phyloP scores from a whole-genome alignment of 305 asterid species.

The Galium porrigens region DNA sequence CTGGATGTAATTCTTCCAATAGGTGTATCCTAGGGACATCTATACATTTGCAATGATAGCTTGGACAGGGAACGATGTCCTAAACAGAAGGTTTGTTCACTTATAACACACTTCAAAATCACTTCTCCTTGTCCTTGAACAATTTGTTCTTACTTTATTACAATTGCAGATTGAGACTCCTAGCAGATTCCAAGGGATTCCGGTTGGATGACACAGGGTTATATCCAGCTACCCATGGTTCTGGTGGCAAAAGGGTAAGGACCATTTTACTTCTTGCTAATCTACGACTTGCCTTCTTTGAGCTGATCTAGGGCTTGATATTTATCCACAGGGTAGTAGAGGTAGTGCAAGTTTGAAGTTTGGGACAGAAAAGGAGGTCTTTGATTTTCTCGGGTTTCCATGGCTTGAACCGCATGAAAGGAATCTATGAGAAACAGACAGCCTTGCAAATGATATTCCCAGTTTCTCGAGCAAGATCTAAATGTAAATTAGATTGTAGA shows the following conservation, averaged over 20 bases:
- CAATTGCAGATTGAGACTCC: slow-evolving; percentile 49
- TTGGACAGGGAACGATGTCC: slow-evolving; percentile 93
- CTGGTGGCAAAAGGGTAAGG: slow-evolving; percentile 57
- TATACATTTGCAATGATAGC: slow-evolving; percentile 88
- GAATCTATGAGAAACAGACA: slow-evolving; percentile 35
- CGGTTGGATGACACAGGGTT: slow-evolving; percentile 82
- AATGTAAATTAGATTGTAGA: background rate
- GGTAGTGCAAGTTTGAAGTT: slow-evolving; percentile 78
- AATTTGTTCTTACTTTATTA: background rate
- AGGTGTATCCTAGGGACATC: slow-evolving; percentile 89
- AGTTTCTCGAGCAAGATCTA: background rate
- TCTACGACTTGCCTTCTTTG: background rate
- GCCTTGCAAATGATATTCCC: background rate
- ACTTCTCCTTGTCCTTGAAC: background rate
- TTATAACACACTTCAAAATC: slow-evolving; percentile 6
- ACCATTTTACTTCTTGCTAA: slow-evolving; percentile 1
- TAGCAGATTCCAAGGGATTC: slow-evolving; percentile 86
- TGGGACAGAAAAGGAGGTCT: slow-evolving; percentile 64
- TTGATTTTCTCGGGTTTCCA: slow-evolving; percentile 79
- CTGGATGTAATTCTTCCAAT: slow-evolving; percentile 9
- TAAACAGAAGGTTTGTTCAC: slow-evolving; percentile 60
- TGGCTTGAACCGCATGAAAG: slow-evolving; percentile 67
- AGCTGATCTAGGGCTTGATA: slow-evolving; percentile 5
- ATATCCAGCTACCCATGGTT: slow-evolving; percentile 62
- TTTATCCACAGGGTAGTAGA: slow-evolving; percentile 41